These are phyloP conservation scores for Talaromyces piceae DNA, from an alignment of 2,329 filamentous ascomycete genomes.

Conservation along the genomic window DNA sequence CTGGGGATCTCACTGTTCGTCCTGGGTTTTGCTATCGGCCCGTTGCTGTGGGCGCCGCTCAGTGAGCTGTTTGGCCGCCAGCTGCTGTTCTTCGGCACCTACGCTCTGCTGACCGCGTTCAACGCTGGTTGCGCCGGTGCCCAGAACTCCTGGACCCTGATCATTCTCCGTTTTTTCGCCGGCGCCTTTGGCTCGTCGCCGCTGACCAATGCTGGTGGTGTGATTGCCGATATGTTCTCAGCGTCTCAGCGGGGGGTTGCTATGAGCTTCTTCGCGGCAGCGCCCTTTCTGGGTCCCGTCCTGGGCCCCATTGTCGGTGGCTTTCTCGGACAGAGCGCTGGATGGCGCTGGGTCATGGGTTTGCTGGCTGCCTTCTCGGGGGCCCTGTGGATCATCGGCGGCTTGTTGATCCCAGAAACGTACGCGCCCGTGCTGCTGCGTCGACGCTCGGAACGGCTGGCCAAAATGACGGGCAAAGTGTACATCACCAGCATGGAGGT, in stretches of 20 bases:
- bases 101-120: slow-evolving; percentile 48
- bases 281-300: slow-evolving; percentile 59
- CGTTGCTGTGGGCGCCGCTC: slow-evolving; percentile 38
- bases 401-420: slow-evolving; percentile 27
- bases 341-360: slow-evolving; percentile 64
- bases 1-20: slow-evolving; percentile 41
- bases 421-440: slow-evolving; percentile 47
- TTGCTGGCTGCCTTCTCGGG: slow-evolving; percentile 58
- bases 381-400: slow-evolving; percentile 42
- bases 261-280: slow-evolving; percentile 57
- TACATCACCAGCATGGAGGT: slow-evolving; percentile 36
- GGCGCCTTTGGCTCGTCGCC: slow-evolving; percentile 56
- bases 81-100: slow-evolving; percentile 26
- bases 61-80: slow-evolving; percentile 34
- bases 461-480: slow-evolving; percentile 44
- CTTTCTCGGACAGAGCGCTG: slow-evolving; percentile 56
- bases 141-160: slow-evolving; percentile 51
- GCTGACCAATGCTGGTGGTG: slow-evolving; percentile 55
- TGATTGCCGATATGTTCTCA: slow-evolving; percentile 56
- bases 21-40: slow-evolving; percentile 40
- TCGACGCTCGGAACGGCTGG: slow-evolving; percentile 41
- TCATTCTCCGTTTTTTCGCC: slow-evolving; percentile 62
- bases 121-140: slow-evolving; percentile 53
- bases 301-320: slow-evolving; percentile 60
- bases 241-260: slow-evolving; percentile 50